Base-by-base conservation (phyloP, 116 monocot genomes). In the Cymodocea nodosa region DNA sequence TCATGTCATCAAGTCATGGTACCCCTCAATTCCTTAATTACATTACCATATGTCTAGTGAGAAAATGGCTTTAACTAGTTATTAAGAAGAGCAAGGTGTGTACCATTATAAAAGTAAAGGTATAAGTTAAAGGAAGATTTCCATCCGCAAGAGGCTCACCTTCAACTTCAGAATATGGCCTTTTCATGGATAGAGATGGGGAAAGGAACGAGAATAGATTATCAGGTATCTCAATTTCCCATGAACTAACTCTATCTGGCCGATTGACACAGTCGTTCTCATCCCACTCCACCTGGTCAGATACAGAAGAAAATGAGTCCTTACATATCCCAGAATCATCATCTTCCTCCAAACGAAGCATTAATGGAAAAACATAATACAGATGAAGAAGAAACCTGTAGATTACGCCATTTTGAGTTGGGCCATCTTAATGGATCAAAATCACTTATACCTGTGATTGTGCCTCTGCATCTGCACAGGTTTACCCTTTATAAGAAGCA, bases 221-320 rank as follows among this genome's bases (percentile, higher is more conserved):
- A 66, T 97, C 97, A 30, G 85, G 85, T 65, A 82, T 83, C 55
- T 91, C 84, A 64, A 97, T 88, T 68, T 97, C 97, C 88, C 91
- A 97, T 68, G 80, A 16, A 64, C 80, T 97, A 64, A 91, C 91
- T 62, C 97, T 81, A 50, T 78, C 81, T 59, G 85, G 87, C 74
- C 76, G 81, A 66, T 95, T 87, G 62, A 78, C 85, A 69, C 76
- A 85, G 36, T 88, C 78, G 68, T 77, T 81, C 66, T 97, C 97
- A 75, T 91, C 88, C 97, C 97, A 97, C 77, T 90, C 90, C 34
- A 90, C 94, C 94, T 94, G 63, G 77, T 44, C 11, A 44, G 62
- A 60, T 59, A 15, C 14, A 63, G 39, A 74, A 11, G 56, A 4
- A 68, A 30, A 19, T 30, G 7, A 34, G 12, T 12, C 3, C 16